Percentiles rank a stretch among this genome's conserved stretches.
phyloP scores from a whole-genome alignment of 345 rosid genomes.

The Populus davidiana region DNA sequence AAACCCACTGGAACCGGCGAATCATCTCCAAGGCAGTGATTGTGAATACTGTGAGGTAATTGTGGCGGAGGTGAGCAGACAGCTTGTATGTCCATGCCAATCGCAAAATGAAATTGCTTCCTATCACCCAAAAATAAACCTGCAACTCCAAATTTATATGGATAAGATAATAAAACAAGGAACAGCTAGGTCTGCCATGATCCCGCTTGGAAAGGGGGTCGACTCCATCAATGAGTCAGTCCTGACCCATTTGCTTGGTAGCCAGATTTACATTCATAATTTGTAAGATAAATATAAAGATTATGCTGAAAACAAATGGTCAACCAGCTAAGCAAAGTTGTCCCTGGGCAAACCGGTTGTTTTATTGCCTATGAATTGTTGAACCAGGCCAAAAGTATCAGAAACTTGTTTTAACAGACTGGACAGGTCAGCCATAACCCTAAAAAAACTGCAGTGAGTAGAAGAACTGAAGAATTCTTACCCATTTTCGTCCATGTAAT shows the following conservation, averaged over 20 bases:
- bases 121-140: constrained; percentile 89
- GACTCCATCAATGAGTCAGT: background rate
- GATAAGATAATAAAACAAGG: background rate
- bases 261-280: background rate
- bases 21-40: constrained; percentile 78
- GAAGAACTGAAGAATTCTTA: constrained; percentile 33
- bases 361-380: background rate
- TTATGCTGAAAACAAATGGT: background rate
- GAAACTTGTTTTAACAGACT: background rate
- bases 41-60: constrained; percentile 73
- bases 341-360: background rate
- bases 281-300: background rate
- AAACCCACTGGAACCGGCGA: constrained; percentile 90
- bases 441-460: background rate
- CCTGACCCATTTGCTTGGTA: background rate
- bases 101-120: constrained; percentile 80
- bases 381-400: background rate
- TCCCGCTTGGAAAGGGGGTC: background rate
- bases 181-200: background rate
- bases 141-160: constrained; percentile 31
- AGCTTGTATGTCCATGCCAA: constrained; percentile 98
- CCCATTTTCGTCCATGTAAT: constrained; percentile 78
- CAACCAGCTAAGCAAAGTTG: background rate
- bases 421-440: background rate
- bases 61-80: constrained; percentile 93